Evolutionary conservation across 257 asterid genomes (phyloP).

Genomic region (Datura wrightii): DNA sequence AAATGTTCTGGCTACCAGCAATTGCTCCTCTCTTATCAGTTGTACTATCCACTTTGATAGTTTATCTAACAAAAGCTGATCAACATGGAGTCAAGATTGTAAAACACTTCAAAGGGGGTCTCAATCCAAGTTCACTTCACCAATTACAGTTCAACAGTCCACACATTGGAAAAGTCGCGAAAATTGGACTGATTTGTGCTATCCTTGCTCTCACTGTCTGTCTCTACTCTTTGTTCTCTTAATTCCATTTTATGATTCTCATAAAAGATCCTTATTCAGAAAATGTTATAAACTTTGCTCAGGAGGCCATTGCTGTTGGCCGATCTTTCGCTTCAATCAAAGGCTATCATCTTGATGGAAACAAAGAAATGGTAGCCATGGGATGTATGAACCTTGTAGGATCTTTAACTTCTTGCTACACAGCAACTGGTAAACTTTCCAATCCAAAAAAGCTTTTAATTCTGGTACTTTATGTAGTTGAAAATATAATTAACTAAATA

Average conservation of each 20-base stretch:
- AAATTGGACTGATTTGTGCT: slow-evolving; percentile 78
- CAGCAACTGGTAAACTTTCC: slow-evolving; percentile 61
- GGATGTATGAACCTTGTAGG: slow-evolving; percentile 80
- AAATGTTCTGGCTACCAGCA: slow-evolving; percentile 26
- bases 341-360: slow-evolving; percentile 88
- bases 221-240: neutral
- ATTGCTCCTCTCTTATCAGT: slow-evolving; percentile 24
- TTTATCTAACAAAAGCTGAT: slow-evolving; percentile 68
- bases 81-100: slow-evolving; percentile 73
- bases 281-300: slow-evolving; percentile 23
- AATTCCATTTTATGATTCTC: neutral
- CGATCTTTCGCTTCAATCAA: slow-evolving; percentile 79
- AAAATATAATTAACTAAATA: too few species aligned
- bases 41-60: slow-evolving; percentile 43
- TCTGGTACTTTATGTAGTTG: neutral
- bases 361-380: slow-evolving; percentile 91
- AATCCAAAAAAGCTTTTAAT: neutral
- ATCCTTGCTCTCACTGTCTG: slow-evolving; percentile 88
- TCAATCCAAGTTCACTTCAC: slow-evolving; percentile 69
- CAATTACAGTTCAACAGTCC: slow-evolving; percentile 59
- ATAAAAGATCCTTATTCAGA: neutral
- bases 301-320: slow-evolving; percentile 94
- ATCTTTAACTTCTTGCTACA: slow-evolving; percentile 79
- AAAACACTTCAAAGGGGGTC: slow-evolving; percentile 86
- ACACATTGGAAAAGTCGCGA: slow-evolving; percentile 66